A percentile compares a stretch with the other conserved stretches of the same genome.
phyloP scores from a whole-genome alignment of 345 rosid genomes.

The Odontarrhena argentea region DNA sequence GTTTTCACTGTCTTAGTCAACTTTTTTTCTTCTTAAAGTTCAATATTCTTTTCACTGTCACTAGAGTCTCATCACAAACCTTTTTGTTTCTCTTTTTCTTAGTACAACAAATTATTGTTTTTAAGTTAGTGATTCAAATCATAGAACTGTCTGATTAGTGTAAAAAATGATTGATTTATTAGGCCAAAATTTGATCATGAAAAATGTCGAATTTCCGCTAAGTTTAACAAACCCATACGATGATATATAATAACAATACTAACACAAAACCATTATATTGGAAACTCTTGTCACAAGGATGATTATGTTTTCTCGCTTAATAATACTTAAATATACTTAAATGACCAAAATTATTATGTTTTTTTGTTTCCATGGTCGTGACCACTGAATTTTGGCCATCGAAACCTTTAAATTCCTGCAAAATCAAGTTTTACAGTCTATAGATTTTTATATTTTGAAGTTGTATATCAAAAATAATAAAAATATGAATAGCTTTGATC shows the following conservation, averaged over 20 bases:
- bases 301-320: too few species aligned
- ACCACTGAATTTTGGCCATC: neutral
- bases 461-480: neutral
- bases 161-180: neutral
- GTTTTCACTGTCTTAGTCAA: neutral
- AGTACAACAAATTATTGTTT: too few species aligned
- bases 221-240: too few species aligned
- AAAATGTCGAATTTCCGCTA: too few species aligned
- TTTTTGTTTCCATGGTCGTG: neutral
- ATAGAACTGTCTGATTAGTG: neutral
- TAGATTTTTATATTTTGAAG: slow-evolving; percentile 7
- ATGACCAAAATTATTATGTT: too few species aligned
- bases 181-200: too few species aligned
- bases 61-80: neutral
- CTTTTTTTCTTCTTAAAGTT: slow-evolving; percentile 3
- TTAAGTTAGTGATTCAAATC: neutral
- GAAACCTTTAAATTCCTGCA: neutral
- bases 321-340: too few species aligned
- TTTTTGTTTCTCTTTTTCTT: neutral
- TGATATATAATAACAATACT: too few species aligned
- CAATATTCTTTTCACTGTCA: neutral
- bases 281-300: too few species aligned
- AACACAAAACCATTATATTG: too few species aligned
- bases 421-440: neutral
- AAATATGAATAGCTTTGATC: slow-evolving; percentile 4